Evolutionary conservation across 2,329 filamentous ascomycete species (phyloP).

Genomic region (Xylariaceae sp.): DNA sequence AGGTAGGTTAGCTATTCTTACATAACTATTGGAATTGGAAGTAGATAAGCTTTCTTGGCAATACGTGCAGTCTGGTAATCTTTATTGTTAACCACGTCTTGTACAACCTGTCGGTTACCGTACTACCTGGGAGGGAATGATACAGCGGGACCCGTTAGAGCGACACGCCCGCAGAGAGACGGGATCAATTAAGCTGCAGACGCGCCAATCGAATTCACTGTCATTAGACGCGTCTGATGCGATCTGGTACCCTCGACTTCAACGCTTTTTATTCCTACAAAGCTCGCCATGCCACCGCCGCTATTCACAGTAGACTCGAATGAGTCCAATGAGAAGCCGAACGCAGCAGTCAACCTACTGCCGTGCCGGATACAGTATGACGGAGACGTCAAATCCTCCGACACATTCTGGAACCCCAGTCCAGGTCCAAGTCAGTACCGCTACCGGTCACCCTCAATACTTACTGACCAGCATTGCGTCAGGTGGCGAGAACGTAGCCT

Average conservation of each 20-base stretch:
- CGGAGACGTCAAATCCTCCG: constrained; percentile 61
- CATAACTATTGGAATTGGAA: too few relatives aligned
- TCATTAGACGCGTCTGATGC: constrained; percentile 7
- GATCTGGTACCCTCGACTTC: background rate
- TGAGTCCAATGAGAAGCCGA: constrained; percentile 11
- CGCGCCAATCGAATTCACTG: background rate
- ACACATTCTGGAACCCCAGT: constrained; percentile 67
- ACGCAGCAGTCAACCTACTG: constrained; percentile 53
- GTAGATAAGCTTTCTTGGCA: too few relatives aligned
- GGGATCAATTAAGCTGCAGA: background rate
- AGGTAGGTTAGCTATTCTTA: too few relatives aligned
- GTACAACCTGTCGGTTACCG: too few relatives aligned
- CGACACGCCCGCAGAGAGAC: too few relatives aligned
- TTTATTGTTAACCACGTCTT: too few relatives aligned
- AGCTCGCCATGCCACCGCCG: constrained; percentile 24
- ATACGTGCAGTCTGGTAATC: too few relatives aligned
- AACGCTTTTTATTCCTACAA: too few relatives aligned
- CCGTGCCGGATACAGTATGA: constrained; percentile 78
- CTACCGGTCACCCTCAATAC: constrained; percentile 1
- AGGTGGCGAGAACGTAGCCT: constrained; percentile 55
- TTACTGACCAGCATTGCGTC: constrained; percentile 6
- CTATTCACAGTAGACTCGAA: constrained; percentile 23
- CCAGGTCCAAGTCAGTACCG: constrained; percentile 40
- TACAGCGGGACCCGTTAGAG: too few relatives aligned
- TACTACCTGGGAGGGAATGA: too few relatives aligned